Evolutionary conservation across 2,329 filamentous ascomycete species (phyloP).

Genomic region (Aspergillus spinulosporus): DNA sequence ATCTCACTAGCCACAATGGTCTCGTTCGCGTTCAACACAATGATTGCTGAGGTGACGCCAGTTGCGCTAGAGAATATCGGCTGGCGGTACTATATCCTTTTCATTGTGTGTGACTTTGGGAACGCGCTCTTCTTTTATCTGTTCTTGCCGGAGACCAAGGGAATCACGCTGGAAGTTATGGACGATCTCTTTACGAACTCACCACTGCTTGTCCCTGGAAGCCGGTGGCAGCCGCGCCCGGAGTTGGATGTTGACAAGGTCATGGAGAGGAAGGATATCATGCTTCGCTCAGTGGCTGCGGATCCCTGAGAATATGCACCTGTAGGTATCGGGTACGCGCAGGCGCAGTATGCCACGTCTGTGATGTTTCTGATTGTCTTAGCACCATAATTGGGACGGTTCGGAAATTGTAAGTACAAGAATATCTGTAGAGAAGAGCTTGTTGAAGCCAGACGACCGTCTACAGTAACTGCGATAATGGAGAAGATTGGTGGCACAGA

Average conservation of each 20-base stretch:
- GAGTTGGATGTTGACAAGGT: slow-evolving; percentile 6
- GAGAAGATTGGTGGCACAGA: no score
- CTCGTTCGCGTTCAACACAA: slow-evolving; percentile 12
- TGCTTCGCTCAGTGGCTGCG: not conserved
- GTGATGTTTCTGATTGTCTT: no score
- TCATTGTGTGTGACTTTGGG: slow-evolving; percentile 13
- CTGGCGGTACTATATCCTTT: slow-evolving; percentile 18
- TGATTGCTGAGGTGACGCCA: slow-evolving; percentile 12
- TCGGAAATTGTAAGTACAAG: no score
- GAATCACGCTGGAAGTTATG: slow-evolving; percentile 17
- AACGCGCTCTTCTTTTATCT: slow-evolving; percentile 4
- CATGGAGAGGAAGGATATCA: slow-evolving; percentile 9
- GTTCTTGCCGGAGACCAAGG: slow-evolving; percentile 18
- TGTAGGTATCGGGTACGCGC: no score
- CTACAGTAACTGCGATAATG: no score
- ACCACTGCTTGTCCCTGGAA: slow-evolving; percentile 4
- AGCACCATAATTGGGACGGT: no score
- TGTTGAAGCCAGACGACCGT: no score
- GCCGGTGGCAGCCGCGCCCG: not conserved
- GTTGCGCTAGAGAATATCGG: slow-evolving; percentile 10
- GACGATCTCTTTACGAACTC: slow-evolving; percentile 15
- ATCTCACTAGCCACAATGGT: slow-evolving; percentile 13
- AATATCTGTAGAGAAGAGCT: no score
- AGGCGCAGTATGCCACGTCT: no score
- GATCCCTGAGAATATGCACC: not conserved